Conservation (phyloP, 352 stramenopile species). For the Pythium insidiosum region DNA sequence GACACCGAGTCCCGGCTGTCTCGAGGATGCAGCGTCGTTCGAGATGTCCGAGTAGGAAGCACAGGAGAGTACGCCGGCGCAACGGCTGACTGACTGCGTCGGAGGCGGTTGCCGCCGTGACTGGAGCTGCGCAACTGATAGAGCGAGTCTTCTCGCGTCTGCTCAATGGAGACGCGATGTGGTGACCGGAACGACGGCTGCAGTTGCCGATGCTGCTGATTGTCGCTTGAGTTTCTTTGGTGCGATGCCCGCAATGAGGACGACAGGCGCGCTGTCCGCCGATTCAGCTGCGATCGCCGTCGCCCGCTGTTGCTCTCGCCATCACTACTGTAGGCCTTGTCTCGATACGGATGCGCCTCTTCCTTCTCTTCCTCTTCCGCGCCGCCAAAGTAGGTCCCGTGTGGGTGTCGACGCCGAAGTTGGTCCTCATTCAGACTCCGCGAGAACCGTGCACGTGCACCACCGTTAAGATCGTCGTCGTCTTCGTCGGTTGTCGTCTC, state of each 20-base stretch:
- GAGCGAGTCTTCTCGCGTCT: slow-evolving; percentile 9
- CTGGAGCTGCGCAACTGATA: slow-evolving; percentile 13
- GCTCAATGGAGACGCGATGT: slow-evolving; percentile 1
- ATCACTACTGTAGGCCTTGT: slow-evolving; percentile 18
- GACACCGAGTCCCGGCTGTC: too few relatives aligned
- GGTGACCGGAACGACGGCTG: background rate
- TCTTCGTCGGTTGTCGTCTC: too few relatives aligned
- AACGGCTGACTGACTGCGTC: slow-evolving; percentile 13
- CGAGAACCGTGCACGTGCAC: slow-evolving; percentile 5
- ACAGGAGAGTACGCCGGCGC: slow-evolving; percentile 1
- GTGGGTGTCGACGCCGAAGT: slow-evolving; percentile 4
- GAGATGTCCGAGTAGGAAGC: slow-evolving; percentile 4
- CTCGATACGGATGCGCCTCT: slow-evolving; percentile 24
- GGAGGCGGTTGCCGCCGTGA: slow-evolving; percentile 1
- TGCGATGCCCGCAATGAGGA: background rate
- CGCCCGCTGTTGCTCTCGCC: slow-evolving; percentile 11
- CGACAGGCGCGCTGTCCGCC: background rate
- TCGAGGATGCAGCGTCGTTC: slow-evolving; percentile 10
- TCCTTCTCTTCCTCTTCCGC: slow-evolving; percentile 70
- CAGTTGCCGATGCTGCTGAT: slow-evolving; percentile 2
- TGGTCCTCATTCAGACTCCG: slow-evolving; percentile 17
- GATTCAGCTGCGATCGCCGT: background rate
- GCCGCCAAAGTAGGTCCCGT: slow-evolving; percentile 20
- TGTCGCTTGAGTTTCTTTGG: background rate
- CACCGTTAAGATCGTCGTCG: slow-evolving; percentile 8